A percentile compares a stretch with the other conserved stretches of the same genome.
Conservation (phyloP, 352 stramenopile genomes). For the Vaucheria bursata region DNA sequence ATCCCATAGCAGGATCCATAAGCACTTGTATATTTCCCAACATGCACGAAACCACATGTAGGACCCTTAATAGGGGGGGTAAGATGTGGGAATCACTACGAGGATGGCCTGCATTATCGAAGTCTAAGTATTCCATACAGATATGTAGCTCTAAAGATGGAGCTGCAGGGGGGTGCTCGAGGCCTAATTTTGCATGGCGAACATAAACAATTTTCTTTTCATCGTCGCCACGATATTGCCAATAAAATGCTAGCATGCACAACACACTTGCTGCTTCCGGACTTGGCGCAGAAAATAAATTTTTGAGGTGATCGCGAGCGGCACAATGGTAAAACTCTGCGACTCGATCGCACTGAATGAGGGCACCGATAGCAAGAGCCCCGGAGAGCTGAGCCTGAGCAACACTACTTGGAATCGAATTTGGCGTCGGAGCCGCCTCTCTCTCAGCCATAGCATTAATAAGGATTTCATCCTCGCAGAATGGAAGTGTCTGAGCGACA, state of each 20-base stretch:
- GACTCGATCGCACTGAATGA: constrained; percentile 21
- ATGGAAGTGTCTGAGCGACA: constrained; percentile 24
- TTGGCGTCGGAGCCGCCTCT: background rate
- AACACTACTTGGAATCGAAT: background rate
- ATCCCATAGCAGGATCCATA: background rate
- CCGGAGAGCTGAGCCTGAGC: constrained; percentile 17
- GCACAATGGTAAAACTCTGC: constrained; percentile 27
- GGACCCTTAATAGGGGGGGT: constrained; percentile 2
- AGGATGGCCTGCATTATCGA: constrained; percentile 15
- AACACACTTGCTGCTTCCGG: constrained; percentile 12
- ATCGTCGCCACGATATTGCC: constrained; percentile 32
- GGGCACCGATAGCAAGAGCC: constrained; percentile 26
- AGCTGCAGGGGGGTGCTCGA: background rate
- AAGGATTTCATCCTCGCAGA: background rate
- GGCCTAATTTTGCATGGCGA: constrained; percentile 7
- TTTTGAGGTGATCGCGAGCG: constrained; percentile 21
- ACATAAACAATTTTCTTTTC: constrained; percentile 30
- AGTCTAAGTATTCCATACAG: constrained; percentile 45
- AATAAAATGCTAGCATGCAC: constrained; percentile 30
- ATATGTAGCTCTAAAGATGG: constrained; percentile 25
- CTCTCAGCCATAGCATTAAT: background rate
- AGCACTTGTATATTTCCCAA: constrained; percentile 25
- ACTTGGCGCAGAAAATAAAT: background rate
- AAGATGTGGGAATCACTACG: constrained; percentile 1
- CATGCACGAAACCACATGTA: constrained; percentile 37